These are phyloP conservation scores for Colletotrichum liriopes DNA, from an alignment of 2,329 filamentous ascomycete genomes.

Conservation along the genomic window DNA sequence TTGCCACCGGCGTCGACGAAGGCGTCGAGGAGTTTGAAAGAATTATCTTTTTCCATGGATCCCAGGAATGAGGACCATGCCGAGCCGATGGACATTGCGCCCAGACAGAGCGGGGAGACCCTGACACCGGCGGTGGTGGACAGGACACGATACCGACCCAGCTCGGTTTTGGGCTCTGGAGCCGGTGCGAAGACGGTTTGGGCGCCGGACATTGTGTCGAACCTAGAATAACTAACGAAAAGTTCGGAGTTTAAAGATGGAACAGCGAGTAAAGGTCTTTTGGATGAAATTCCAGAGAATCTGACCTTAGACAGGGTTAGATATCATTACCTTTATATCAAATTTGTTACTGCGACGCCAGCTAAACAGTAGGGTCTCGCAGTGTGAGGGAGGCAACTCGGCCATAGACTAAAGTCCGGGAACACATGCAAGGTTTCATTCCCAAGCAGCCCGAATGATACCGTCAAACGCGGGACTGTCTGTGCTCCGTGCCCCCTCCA, in stretches of 20 bases:
- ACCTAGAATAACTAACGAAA: neutral
- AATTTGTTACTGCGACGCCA: neutral
- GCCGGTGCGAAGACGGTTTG: conserved; percentile 45
- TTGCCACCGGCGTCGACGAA: conserved; percentile 74
- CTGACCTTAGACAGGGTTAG: neutral
- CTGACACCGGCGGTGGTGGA: conserved; percentile 65
- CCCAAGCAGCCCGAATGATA: neutral
- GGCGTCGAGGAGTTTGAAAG: conserved; percentile 72
- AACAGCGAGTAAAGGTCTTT: neutral
- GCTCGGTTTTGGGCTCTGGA: conserved; percentile 62
- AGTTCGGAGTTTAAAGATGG: neutral
- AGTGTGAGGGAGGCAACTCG: neutral
- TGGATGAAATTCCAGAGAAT: conserved; percentile 1
- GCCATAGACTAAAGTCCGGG: conserved; percentile 20
- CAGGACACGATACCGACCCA: conserved; percentile 68
- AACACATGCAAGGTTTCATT: conserved; percentile 13
- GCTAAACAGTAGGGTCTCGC: neutral
- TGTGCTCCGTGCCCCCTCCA: neutral
- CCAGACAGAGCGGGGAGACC: conserved; percentile 68
- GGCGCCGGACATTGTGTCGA: conserved; percentile 20
- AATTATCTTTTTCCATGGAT: conserved; percentile 66
- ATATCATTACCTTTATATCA: conserved; percentile 24
- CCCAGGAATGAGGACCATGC: conserved; percentile 64
- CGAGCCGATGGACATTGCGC: conserved; percentile 68
- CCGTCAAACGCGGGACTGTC: neutral